Base-by-base conservation (phyloP, 345 rosid genomes). In the Aquilaria yunnanensis region DNA sequence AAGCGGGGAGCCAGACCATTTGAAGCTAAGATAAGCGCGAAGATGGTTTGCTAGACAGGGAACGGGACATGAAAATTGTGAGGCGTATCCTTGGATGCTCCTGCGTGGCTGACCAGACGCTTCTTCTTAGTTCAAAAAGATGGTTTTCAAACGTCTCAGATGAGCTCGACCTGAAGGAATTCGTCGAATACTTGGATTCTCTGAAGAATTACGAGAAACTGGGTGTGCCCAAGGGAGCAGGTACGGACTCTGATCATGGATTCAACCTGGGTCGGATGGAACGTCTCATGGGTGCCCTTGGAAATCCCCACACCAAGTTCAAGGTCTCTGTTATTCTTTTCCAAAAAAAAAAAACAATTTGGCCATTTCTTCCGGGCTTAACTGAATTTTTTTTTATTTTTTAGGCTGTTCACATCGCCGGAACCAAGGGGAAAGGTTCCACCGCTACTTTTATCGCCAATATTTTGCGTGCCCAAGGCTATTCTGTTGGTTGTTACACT, bases 341-440 rank as follows among this genome's bases (percentile, higher is more conserved):
- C 23, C 23, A 23, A 23, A 23, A 23, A 23, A 23, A 23, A 23
- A 23, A 23, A 23, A 23, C 43, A 41, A 16, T 52, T n/a, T 6
- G 14, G 31, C 1, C 10, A n/a, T 23, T 34, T 12, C 61, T 11
- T 43, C n/a, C 2, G 12, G 41, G 0, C 6, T 31, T 29, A 32
- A 45, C 53, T n/a, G 59, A 51, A 5, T 5, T 7, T 63, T 8
- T 41, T 31, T 8, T 51, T 61, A 10, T 47, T 14, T 43, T 43
- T 4, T 13, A 89, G 97, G 75, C 81, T 10, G 69, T 94, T 74
- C 99, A 94, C 67, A 80, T 94, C 54, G 93, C 97, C 57, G 99
- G 99, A 63, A 94, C 97, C 1, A 90, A 94, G 64, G 99, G 96
- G 58, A 94, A 90, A 81, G 96, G 97, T 13, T 94, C 96, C 32